These are phyloP conservation scores for Cystobasidiaceae sp. DNA, from an alignment of 1,284 basidiomycete species.

Conservation along the genomic window DNA sequence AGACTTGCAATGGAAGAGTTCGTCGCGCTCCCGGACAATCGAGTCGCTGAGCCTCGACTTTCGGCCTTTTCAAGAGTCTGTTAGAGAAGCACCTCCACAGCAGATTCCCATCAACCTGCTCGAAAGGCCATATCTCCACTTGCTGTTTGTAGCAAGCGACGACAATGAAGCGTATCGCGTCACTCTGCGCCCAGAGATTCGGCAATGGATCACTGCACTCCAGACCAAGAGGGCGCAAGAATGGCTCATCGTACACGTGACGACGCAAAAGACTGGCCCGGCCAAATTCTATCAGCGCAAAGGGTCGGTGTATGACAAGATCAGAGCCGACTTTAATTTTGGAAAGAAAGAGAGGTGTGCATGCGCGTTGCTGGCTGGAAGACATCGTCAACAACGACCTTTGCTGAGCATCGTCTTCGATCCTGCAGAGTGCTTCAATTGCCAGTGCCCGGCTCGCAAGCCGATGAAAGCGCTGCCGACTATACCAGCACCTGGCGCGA, in stretches of 20 bases:
- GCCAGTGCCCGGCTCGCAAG: constrained; percentile 46
- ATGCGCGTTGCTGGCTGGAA: not conserved
- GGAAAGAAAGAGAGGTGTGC: constrained; percentile 78
- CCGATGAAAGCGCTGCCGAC: constrained; percentile 52
- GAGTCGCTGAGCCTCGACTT: constrained; percentile 75
- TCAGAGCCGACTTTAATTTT: constrained; percentile 84
- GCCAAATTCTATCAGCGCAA: constrained; percentile 54
- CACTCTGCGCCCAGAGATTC: constrained; percentile 72
- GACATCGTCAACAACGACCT: not conserved
- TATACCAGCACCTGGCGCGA: constrained; percentile 86
- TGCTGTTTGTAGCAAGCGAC: constrained; percentile 82
- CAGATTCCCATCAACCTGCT: constrained; percentile 63
- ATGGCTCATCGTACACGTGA: constrained; percentile 81
- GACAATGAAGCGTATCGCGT: constrained; percentile 78
- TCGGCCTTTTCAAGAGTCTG: constrained; percentile 12
- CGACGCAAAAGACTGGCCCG: constrained; percentile 44
- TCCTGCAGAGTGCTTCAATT: constrained; percentile 71
- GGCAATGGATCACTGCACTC: constrained; percentile 66
- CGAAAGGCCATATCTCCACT: constrained; percentile 75
- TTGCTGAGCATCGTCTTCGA: constrained; percentile 46
- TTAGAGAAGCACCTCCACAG: constrained; percentile 3
- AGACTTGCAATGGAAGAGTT: constrained; percentile 83
- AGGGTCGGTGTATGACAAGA: constrained; percentile 79
- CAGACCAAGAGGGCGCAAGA: constrained; percentile 50
- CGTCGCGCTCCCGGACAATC: constrained; percentile 68